A percentile compares a stretch with the other conserved stretches of the same genome.
Conservation (phyloP, 2,329 filamentous ascomycete genomes). For the Paecilomyces formosus region DNA sequence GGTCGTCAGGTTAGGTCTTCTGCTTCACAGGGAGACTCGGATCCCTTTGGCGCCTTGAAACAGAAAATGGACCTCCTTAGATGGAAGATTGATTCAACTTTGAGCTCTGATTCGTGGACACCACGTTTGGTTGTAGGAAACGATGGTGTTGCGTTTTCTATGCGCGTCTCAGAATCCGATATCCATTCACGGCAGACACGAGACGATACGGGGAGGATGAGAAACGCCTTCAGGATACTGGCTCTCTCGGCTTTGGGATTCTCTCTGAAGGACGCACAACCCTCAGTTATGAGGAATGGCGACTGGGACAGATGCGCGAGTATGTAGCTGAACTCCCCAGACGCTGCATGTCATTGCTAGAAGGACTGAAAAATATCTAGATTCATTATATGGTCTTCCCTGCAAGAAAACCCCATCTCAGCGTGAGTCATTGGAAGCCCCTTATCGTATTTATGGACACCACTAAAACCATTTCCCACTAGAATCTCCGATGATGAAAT, state of each 20-base stretch:
- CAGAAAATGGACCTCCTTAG: background rate
- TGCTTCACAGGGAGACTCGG: no score
- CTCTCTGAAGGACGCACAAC: background rate
- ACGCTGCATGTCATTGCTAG: background rate
- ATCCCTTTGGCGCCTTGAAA: no score
- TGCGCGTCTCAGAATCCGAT: background rate
- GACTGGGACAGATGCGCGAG: background rate
- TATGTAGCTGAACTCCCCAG: background rate
- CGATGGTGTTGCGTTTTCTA: background rate
- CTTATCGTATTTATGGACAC: background rate
- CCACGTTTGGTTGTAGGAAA: background rate
- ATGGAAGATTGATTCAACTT: background rate
- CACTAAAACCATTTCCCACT: background rate
- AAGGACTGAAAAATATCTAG: background rate
- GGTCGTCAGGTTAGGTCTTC: no score
- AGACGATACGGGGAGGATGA: constrained; percentile 2
- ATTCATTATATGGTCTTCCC: background rate
- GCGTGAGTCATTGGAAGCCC: constrained; percentile 1
- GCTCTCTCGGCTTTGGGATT: background rate
- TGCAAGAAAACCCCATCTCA: constrained; percentile 2
- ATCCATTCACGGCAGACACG: background rate
- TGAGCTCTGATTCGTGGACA: background rate
- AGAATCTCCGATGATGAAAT: constrained; percentile 4
- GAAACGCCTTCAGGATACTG: background rate
- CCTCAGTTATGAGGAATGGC: constrained; percentile 7